phyloP scores from a whole-genome alignment of 2,329 filamentous ascomycete species.

The Shiraia sp. region DNA sequence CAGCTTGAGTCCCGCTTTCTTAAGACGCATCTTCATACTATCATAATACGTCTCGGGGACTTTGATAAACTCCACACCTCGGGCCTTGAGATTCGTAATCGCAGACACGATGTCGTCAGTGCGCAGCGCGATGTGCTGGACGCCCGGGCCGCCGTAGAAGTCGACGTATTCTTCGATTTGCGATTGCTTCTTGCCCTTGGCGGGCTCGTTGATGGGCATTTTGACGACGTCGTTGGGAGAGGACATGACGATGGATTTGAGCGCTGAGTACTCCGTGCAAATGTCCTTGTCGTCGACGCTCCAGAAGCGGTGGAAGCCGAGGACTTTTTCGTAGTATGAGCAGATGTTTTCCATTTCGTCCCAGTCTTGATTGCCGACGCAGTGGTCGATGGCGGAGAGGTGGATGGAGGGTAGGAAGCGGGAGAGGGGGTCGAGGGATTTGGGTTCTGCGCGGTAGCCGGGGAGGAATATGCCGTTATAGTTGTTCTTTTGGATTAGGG shows the following conservation, averaged over 20 bases:
- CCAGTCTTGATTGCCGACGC: slow-evolving; percentile 97
- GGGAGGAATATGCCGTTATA: slow-evolving; percentile 83
- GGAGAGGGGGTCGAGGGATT: slow-evolving; percentile 50
- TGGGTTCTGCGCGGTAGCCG: slow-evolving; percentile 67
- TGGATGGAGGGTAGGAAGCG: slow-evolving; percentile 64
- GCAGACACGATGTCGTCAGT: slow-evolving; percentile 78
- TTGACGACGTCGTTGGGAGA: slow-evolving; percentile 84
- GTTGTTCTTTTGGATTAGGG: slow-evolving; percentile 72
- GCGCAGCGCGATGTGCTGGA: slow-evolving; percentile 90
- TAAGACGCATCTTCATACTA: slow-evolving; percentile 73
- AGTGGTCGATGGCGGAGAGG: slow-evolving; percentile 86
- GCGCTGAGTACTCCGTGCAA: slow-evolving; percentile 86
- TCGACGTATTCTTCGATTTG: slow-evolving; percentile 89
- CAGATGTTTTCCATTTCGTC: slow-evolving; percentile 75
- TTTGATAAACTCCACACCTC: slow-evolving; percentile 90
- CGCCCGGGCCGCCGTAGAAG: slow-evolving; percentile 87
- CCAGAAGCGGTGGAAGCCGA: slow-evolving; percentile 97
- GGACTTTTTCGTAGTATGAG: slow-evolving; percentile 79
- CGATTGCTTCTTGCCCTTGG: slow-evolving; percentile 82
- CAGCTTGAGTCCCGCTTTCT: slow-evolving; percentile 63
- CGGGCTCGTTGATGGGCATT: slow-evolving; percentile 98
- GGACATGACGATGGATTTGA: slow-evolving; percentile 89
- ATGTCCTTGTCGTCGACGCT: slow-evolving; percentile 92
- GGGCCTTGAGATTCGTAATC: slow-evolving; percentile 77
- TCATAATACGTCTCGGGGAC: slow-evolving; percentile 88